phyloP scores from a whole-genome alignment of 2,329 filamentous ascomycete species.

The Tolypocladium ovalisporum region DNA sequence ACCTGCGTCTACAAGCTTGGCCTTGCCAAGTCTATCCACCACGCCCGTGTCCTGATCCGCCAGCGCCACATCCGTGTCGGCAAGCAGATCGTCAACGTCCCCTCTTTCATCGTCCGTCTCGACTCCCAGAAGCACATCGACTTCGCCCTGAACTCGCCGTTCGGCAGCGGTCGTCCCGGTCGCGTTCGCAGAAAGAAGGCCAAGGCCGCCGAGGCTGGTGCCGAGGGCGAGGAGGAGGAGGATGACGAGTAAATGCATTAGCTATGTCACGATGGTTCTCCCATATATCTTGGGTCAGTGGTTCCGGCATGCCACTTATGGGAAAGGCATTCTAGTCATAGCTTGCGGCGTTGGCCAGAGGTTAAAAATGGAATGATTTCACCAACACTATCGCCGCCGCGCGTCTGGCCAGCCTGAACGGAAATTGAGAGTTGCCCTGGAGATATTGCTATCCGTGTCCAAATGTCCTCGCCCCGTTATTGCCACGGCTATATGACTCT shows the following conservation, averaged over 20 bases:
- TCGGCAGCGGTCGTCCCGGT: slow-evolving; percentile 91
- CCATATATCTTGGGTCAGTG: slow-evolving; percentile 15
- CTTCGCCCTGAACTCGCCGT: slow-evolving; percentile 94
- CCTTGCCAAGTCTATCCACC: slow-evolving; percentile 99
- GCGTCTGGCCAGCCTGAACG: not conserved
- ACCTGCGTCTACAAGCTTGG: slow-evolving; percentile 99
- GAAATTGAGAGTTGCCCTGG: not conserved
- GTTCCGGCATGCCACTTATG: slow-evolving; percentile 24
- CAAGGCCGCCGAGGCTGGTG: slow-evolving; percentile 82
- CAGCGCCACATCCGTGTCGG: slow-evolving; percentile 99
- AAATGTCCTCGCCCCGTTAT: not conserved
- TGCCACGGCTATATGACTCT: not conserved
- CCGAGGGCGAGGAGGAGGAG: slow-evolving; percentile 72
- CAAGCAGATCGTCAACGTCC: slow-evolving; percentile 99
- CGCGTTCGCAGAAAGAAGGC: slow-evolving; percentile 99
- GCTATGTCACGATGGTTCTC: slow-evolving; percentile 18
- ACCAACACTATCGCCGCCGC: slow-evolving; percentile 4
- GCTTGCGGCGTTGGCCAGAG: slow-evolving; percentile 40
- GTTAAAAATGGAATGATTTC: slow-evolving; percentile 34
- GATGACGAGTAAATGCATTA: slow-evolving; percentile 57
- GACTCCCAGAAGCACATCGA: slow-evolving; percentile 99
- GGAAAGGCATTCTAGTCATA: slow-evolving; percentile 33
- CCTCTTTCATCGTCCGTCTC: slow-evolving; percentile 98
- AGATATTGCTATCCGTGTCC: no score
- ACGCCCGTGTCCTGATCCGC: slow-evolving; percentile 98